phyloP scores from a whole-genome alignment of 495 filamentous ascomycete species.

The Aspergillus sclerotioniger region DNA sequence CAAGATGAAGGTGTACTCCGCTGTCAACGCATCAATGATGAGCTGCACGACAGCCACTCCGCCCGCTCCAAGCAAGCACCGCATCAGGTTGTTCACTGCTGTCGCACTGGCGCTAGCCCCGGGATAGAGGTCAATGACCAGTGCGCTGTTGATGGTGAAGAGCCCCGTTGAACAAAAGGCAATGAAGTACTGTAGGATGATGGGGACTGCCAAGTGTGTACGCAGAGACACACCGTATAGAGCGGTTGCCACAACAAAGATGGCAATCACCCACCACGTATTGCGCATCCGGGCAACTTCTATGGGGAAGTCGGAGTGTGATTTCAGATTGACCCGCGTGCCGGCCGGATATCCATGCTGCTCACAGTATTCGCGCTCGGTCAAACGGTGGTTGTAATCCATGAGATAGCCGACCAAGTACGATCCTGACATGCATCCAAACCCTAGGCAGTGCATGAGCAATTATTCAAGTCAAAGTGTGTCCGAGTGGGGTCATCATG shows the following conservation, averaged over 20 bases:
- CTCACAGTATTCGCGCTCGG: slow-evolving; percentile 38
- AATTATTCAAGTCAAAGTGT: neutral
- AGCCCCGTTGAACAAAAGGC: slow-evolving; percentile 40
- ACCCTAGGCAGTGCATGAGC: slow-evolving; percentile 18
- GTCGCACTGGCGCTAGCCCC: slow-evolving; percentile 61
- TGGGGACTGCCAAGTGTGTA: slow-evolving; percentile 49
- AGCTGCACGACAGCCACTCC: slow-evolving; percentile 61
- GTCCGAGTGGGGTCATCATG: neutral
- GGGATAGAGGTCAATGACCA: slow-evolving; percentile 67
- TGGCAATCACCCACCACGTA: slow-evolving; percentile 40
- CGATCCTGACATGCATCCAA: slow-evolving; percentile 38
- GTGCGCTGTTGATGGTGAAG: slow-evolving; percentile 56
- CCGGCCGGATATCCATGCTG: slow-evolving; percentile 39
- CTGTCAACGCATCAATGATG: slow-evolving; percentile 59
- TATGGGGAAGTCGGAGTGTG: slow-evolving; percentile 49
- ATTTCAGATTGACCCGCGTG: slow-evolving; percentile 38
- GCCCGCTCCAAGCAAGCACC: slow-evolving; percentile 66
- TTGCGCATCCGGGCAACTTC: slow-evolving; percentile 48
- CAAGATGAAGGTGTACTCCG: slow-evolving; percentile 61
- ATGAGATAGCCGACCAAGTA: slow-evolving; percentile 39
- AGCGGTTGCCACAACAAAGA: slow-evolving; percentile 34
- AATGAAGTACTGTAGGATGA: slow-evolving; percentile 57
- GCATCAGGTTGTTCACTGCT: slow-evolving; percentile 68
- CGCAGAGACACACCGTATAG: slow-evolving; percentile 28
- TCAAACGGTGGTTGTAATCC: slow-evolving; percentile 38